Conservation (phyloP, 805 yeast species). For the Pichia eremophila region DNA sequence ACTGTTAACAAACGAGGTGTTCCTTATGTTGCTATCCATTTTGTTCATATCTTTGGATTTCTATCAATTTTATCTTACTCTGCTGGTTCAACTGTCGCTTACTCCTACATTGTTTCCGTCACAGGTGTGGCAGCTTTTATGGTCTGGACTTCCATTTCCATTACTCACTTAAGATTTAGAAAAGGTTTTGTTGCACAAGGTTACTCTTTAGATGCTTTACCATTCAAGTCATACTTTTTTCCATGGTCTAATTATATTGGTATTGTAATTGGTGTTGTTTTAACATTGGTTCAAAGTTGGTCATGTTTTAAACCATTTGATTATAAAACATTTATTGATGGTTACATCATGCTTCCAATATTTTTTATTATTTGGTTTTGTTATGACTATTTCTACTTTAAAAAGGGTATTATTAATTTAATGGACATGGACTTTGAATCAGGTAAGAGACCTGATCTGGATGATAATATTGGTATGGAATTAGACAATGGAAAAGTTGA, state of each 20-base stretch:
- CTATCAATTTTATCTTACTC: slow-evolving; percentile 47
- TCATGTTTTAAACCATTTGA: slow-evolving; percentile 49
- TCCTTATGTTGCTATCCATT: slow-evolving; percentile 51
- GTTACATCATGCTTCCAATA: slow-evolving; percentile 54
- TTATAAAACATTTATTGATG: slow-evolving; percentile 47
- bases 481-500: slow-evolving; percentile 4
- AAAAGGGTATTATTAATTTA: slow-evolving; percentile 26
- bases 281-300: slow-evolving; percentile 62
- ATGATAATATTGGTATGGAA: slow-evolving; percentile 14
- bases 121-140: slow-evolving; percentile 61
- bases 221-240: slow-evolving; percentile 41
- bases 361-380: slow-evolving; percentile 34
- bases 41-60: slow-evolving; percentile 46
- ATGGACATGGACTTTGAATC: slow-evolving; percentile 40
- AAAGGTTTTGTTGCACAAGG: slow-evolving; percentile 35
- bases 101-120: slow-evolving; percentile 48
- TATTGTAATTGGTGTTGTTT: slow-evolving; percentile 38
- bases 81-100: slow-evolving; percentile 53
- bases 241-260: slow-evolving; percentile 46
- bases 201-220: slow-evolving; percentile 37
- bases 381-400: slow-evolving; percentile 15
- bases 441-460: slow-evolving; percentile 35
- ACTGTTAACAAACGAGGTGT: slow-evolving; percentile 49
- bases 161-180: slow-evolving; percentile 50
- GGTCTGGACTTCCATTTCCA: slow-evolving; percentile 56